Base-by-base conservation (phyloP, 352 stramenopile species). In the Halophytophthora polymorphica region DNA sequence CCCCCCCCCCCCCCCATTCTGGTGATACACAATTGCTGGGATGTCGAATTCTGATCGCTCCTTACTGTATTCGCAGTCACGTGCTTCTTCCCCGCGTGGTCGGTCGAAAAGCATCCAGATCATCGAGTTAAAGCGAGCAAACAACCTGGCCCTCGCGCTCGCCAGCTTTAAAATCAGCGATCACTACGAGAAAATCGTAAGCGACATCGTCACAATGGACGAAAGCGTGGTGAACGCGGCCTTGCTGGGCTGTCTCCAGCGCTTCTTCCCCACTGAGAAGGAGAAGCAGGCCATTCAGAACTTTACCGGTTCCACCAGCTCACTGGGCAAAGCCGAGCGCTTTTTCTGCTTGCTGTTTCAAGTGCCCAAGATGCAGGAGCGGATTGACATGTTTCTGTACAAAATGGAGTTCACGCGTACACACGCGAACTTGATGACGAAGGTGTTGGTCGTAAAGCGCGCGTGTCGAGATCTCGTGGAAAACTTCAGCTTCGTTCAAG, bases 141-240 rank as follows among this genome's bases (percentile, higher is more conserved):
- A 93, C 43, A 93, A 93, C 47, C 48, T 93, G 1, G 73, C 82
- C 8, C 66, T 90, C 28, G 77, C 80, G 21, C 60, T 93, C 10
- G 65, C 79, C 7, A 90, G 71, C 33, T 93, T 90, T 71, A 90
- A 90, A 50, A 81, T 93, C 34, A 62, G 81, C 46, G 67, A 84
- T 21, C 64, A 75, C 8, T 88, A 88, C 43, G 67, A 88, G 17
- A 69, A 85, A 19, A 77, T 90, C 28, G 60, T 83, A 2, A 59
- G 74, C 25, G 76, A 66, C 11, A 81, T 93, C 31, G 61, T 81
- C 8, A 50, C 66, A 4, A 77, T 90, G 61, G 73, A 88, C 47
- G 76, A 90, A 17, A 64, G 63, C 19, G 46, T 73, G 6, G 50
- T 90, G 8, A 87, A 71, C 17, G 61, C 77, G 3, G 71, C 88